Evolutionary conservation across 2,329 filamentous ascomycete species (phyloP).

Genomic region (Xylariomycetidae sp.): DNA sequence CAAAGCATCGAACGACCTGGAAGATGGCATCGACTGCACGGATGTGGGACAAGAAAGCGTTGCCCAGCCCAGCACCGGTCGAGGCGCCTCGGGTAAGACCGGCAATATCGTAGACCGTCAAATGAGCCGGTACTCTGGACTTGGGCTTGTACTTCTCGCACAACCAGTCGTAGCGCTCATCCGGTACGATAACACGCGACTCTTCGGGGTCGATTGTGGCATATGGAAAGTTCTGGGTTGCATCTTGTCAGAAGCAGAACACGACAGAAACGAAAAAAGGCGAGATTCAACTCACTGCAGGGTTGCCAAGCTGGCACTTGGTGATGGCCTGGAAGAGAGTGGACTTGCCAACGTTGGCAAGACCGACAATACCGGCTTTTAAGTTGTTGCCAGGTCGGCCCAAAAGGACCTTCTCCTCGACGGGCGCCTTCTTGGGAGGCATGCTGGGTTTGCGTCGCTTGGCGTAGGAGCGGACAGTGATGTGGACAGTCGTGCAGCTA

Average conservation of each 20-base stretch:
- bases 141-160: constrained; percentile 96
- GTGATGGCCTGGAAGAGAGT: constrained; percentile 99
- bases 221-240: constrained; percentile 86
- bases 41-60: constrained; percentile 97
- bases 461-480: constrained; percentile 50
- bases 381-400: constrained; percentile 95
- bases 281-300: constrained; percentile 61
- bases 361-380: constrained; percentile 99
- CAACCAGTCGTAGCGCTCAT: constrained; percentile 94
- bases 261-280: constrained; percentile 18
- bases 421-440: constrained; percentile 88
- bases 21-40: constrained; percentile 97
- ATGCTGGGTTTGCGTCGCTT: constrained; percentile 63
- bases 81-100: constrained; percentile 93
- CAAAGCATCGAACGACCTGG: constrained; percentile 94
- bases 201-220: constrained; percentile 99
- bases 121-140: constrained; percentile 90
- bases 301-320: constrained; percentile 94
- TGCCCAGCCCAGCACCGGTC: constrained; percentile 94
- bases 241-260: constrained; percentile 29
- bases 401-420: constrained; percentile 94
- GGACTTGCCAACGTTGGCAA: constrained; percentile 98
- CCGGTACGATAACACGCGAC: constrained; percentile 92
- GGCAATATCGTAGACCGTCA: constrained; percentile 98
- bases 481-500: constrained; percentile 39